Conservation (phyloP, 2,329 filamentous ascomycete species). For the Beauveria scarabaeidicola region DNA sequence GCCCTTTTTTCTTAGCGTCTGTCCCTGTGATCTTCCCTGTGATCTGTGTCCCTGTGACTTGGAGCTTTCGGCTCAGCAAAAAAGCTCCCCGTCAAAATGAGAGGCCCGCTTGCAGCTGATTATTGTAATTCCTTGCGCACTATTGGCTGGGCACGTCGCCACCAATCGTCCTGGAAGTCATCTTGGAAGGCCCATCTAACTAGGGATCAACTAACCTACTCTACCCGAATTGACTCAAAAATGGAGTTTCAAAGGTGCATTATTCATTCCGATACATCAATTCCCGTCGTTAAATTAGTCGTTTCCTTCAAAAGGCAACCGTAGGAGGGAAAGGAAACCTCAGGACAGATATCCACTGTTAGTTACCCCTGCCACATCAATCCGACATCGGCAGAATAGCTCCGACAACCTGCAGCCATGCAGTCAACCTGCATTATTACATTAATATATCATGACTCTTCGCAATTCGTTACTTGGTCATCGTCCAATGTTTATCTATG, state of each 20-base stretch:
- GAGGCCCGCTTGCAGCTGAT: constrained; percentile 6
- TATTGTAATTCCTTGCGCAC: constrained; percentile 2
- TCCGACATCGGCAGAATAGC: constrained; percentile 6
- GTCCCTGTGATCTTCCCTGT: constrained; percentile 30
- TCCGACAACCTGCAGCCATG: background rate
- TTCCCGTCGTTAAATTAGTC: no score
- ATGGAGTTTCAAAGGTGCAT: no score
- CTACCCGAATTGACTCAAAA: no score
- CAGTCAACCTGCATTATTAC: background rate
- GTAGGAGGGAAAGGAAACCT: background rate
- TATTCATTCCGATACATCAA: no score
- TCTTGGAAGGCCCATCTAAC: background rate
- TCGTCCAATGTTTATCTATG: background rate
- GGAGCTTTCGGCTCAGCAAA: background rate
- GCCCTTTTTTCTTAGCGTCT: constrained; percentile 18
- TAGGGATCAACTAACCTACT: no score
- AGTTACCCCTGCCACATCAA: background rate
- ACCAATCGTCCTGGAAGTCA: background rate
- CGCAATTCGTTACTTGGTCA: background rate
- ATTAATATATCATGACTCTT: background rate
- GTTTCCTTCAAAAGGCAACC: no score
- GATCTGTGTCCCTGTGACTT: constrained; percentile 16
- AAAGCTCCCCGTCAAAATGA: constrained; percentile 1
- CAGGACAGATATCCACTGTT: background rate
- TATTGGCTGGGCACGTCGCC: background rate